phyloP scores from a whole-genome alignment of 441 rosid genomes.

The Corymbia calophylla region DNA sequence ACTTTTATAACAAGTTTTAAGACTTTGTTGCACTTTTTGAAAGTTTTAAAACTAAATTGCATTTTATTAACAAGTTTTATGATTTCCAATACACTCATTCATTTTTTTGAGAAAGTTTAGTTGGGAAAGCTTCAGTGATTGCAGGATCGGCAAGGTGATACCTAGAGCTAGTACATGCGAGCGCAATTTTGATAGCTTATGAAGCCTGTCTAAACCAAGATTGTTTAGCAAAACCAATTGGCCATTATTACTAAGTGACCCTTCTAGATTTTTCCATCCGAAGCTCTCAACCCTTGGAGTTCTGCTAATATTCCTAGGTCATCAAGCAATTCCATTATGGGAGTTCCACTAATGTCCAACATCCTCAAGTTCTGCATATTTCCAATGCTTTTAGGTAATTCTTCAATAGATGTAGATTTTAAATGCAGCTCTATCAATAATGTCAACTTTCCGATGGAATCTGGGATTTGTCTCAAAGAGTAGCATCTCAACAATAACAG shows the following conservation, averaged over 20 bases:
- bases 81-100: no score
- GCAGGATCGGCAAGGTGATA: neutral
- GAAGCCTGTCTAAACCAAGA: neutral
- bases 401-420: accelerated
- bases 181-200: neutral
- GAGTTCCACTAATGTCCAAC: neutral
- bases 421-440: accelerated
- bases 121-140: neutral
- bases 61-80: no score
- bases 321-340: neutral
- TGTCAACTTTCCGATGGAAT: neutral
- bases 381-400: accelerated
- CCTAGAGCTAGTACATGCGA: neutral
- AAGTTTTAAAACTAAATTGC: no score
- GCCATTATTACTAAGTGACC: no score
- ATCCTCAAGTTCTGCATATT: neutral
- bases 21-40: no score
- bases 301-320: neutral
- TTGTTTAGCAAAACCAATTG: neutral
- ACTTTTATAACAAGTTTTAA: no score
- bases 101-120: neutral
- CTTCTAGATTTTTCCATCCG: accelerated
- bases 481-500: neutral
- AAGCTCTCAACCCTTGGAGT: neutral
- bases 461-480: neutral